Base-by-base conservation (phyloP, 2,329 filamentous ascomycete genomes). In the Penicillium expansum region DNA sequence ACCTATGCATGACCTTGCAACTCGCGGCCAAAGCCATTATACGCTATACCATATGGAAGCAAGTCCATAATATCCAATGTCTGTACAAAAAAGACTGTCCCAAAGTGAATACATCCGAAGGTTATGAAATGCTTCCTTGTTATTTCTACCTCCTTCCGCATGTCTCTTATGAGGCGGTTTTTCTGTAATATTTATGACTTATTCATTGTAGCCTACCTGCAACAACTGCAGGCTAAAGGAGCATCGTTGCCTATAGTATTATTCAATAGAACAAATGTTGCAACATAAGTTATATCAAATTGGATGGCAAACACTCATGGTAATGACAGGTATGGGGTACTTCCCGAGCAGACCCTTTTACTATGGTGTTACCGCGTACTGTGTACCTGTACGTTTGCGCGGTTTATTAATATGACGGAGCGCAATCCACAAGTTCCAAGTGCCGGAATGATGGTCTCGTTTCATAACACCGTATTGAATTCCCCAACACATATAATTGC, bases 331-430 rank as follows among this genome's bases (percentile, higher is more conserved):
- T 63, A 61, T 32, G 49, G 32, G 52, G 16, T 58, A 62, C 62
- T 56, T 56, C 32, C 35, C n/a, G 27, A 37, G 9, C 32, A 53
- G 39, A 53, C 48, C 38, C 49, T 43, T 56, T 61, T 50, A 60
- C 50, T 59, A 62, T 62, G 51, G 29, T 11, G n/a, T 33, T 52
- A 52, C 59, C 38, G 47, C 20, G 62, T 61, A 65, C 47, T 47
- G 42, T 45, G 53, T 65, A 62, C 62, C 48, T 39, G 54, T 48
- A 58, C 52, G 49, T 55, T 42, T 62, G 59, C 57, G 62, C 61
- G 57, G 53, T 60, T 64, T 64, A 58, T 50, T 60, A 60, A 49
- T 53, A 54, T 57, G 55, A 53, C 42, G 58, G 56, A 60, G 58
- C 51, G 48, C 53, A 55, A 52, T 64, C 61, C 61, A 65, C 60